Evolutionary conservation across 2,329 filamentous ascomycete genomes (phyloP), one percentile per base, ranked within the genome.

Genomic region (Ceratocystis smalleyi): DNA sequence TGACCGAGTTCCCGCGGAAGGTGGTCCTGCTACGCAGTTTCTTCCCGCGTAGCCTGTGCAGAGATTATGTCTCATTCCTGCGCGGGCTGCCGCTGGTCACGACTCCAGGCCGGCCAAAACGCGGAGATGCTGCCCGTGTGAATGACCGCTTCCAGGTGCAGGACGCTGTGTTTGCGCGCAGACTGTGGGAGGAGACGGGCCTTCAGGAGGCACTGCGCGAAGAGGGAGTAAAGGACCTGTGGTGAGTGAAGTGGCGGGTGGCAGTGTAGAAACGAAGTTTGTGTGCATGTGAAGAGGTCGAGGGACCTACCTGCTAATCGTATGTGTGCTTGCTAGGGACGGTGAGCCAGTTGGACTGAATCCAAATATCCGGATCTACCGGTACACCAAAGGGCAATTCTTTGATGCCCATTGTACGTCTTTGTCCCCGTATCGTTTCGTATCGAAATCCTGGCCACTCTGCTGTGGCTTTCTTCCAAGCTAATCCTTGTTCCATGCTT

Each of bases 141-240:
- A 96, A 96, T 72, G 92, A 96, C 72, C 84, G 92, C 10, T 95
- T 87, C 70, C 89, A 95, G 74, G 77, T 95, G 22, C 77, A 91
- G 32, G 91, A 96, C 75, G 74, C 82, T 32, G 73, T 68, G 0
- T 95, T 96, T 73, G 88, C 91, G 0, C 79, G 83, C 69, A 77
- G 81, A 64, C 74, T 96, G 15, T 97, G 91, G 91, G 79, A 80
- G 55, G 79, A 83, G 67, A 96, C 91, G 1, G 87, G 86, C 0
- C 74, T 97, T 68, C 84, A 81, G 69, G 82, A 87, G 55, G 77
- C 86, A 1, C 67, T 83, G 69, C 79, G 69, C 67, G 73, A 71
- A 62, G 75, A 71, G 65, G 76, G 70, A 60, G 68, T 73, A 10
- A 72, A 73, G 43, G 67, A 69, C 57, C 69, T 78, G 22, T 83